These are phyloP conservation scores for Colletotrichum brevisporum DNA, from an alignment of 2,329 filamentous ascomycete species.

Conservation along the genomic window DNA sequence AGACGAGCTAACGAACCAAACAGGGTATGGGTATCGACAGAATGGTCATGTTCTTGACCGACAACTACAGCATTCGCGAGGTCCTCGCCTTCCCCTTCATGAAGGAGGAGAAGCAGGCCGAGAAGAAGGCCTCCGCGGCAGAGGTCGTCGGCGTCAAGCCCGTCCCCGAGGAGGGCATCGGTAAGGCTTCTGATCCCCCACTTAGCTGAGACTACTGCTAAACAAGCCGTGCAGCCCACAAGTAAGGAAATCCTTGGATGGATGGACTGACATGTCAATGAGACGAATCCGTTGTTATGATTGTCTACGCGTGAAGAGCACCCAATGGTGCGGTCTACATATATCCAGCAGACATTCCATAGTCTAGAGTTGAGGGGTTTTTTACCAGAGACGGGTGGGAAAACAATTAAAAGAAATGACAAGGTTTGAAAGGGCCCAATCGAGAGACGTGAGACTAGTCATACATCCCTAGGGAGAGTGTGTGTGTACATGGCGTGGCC, in stretches of 20 bases:
- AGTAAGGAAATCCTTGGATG: slow-evolving; percentile 27
- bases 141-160: slow-evolving; percentile 75
- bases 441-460: slow-evolving; percentile 3
- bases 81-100: slow-evolving; percentile 98
- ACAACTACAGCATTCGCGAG: slow-evolving; percentile 94
- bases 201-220: no score
- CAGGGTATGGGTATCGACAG: slow-evolving; percentile 92
- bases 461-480: slow-evolving; percentile 16
- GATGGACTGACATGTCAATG: slow-evolving; percentile 25
- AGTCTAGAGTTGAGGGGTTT: slow-evolving; percentile 39
- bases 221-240: no score
- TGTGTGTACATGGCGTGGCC: slow-evolving; percentile 7
- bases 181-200: no score
- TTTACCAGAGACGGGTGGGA: slow-evolving; percentile 7
- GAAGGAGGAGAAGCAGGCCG: slow-evolving; percentile 79
- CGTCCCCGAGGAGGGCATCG: slow-evolving; percentile 71
- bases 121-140: slow-evolving; percentile 70
- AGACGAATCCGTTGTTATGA: slow-evolving; percentile 25
- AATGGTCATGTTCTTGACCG: slow-evolving; percentile 94
- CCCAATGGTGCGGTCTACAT: slow-evolving; percentile 14
- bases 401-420: not conserved
- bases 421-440: slow-evolving; percentile 14
- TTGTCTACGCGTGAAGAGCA: slow-evolving; percentile 24
- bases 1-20: not conserved
- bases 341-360: slow-evolving; percentile 39